Evolutionary conservation across 441 rosid genomes (phyloP), one percentile per base, ranked within the genome.

Genomic region (Gossypium trilobum): DNA sequence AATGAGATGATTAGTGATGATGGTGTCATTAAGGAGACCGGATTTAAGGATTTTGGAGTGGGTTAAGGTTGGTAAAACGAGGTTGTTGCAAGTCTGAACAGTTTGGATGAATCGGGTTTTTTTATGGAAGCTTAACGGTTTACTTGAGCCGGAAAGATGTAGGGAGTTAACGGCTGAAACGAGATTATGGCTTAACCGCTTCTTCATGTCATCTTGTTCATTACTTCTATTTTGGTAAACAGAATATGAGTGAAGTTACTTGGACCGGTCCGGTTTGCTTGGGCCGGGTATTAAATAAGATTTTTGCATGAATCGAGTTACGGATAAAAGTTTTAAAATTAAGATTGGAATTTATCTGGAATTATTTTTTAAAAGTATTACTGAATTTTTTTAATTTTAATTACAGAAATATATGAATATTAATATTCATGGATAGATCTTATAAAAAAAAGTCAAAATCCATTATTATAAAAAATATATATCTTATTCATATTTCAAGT

Each of bases 1-100:
- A 2, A 87, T 70, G 80, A 90, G 88, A 54, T 80, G 84, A 75
- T 87, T 92, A 5, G 74, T 23, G 16, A 82, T 68, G 62, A 74
- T 36, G 5, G 83, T 88, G 57, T 73, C 72, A n/a, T 13, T 52
- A 0, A 68, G 25, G 63, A 82, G 33, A 5, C 96, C 93, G 3
- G 68, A 75, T 78, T 90, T 90, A 2, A 92, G 57, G 4, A 78
- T 11, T 4, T 10, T 44, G 6, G 80, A 13, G 23, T 88, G 89
- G 0, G 74, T 17, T 25, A 75, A 77, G 23, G 71, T 68, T 13
- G 82, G 74, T 36, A 77, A 59, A 76, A 54, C 33, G 14, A 79
- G 46, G 72, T 80, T n/a, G 9, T 73, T 78, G 36, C 91, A 85
- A 27, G 56, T 61, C 2, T 60, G 72, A 31, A 85, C 87, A 62